These are phyloP conservation scores for Amphibolis antarctica DNA, from an alignment of 106 monocot species.

Conservation along the genomic window DNA sequence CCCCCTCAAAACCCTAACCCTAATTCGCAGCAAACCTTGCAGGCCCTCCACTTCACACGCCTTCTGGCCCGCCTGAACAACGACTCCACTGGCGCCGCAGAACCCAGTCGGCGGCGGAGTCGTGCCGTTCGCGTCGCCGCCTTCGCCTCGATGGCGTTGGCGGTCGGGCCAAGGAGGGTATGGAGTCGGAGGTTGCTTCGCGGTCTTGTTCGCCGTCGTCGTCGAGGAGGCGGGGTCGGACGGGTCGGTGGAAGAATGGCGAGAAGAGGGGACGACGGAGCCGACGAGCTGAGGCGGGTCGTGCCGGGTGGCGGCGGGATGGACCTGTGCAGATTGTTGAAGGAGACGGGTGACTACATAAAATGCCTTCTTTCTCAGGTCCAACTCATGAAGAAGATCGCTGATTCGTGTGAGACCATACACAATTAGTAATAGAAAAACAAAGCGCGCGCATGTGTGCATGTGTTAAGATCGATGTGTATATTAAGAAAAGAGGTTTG, in stretches of 20 bases:
- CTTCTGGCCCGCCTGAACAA: background rate
- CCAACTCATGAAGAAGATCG: slow-evolving; percentile 28
- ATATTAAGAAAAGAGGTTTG: too few species aligned
- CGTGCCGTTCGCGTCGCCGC: background rate
- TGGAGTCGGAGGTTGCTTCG: slow-evolving; percentile 28
- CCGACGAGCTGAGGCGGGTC: slow-evolving; percentile 16
- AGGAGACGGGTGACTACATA: slow-evolving; percentile 34
- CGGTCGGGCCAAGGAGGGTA: slow-evolving; percentile 11
- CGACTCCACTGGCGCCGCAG: background rate
- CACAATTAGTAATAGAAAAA: too few species aligned
- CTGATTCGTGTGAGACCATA: slow-evolving; percentile 5
- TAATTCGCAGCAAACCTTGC: background rate
- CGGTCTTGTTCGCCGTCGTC: background rate
- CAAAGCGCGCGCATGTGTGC: too few species aligned
- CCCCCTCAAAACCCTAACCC: background rate
- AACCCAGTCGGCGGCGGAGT: background rate
- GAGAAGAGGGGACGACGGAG: slow-evolving; percentile 4
- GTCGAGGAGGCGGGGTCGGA: background rate
- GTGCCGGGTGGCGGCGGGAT: slow-evolving; percentile 35
- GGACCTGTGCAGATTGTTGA: slow-evolving; percentile 28
- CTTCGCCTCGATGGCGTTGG: background rate
- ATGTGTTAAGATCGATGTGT: too few species aligned
- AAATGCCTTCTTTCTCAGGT: slow-evolving; percentile 33
- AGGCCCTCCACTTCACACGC: slow-evolving; percentile 1
- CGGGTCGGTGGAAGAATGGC: too few species aligned